These are phyloP conservation scores for Coniochaeta pulveracea DNA, from an alignment of 2,329 filamentous ascomycete genomes.

Conservation along the genomic window DNA sequence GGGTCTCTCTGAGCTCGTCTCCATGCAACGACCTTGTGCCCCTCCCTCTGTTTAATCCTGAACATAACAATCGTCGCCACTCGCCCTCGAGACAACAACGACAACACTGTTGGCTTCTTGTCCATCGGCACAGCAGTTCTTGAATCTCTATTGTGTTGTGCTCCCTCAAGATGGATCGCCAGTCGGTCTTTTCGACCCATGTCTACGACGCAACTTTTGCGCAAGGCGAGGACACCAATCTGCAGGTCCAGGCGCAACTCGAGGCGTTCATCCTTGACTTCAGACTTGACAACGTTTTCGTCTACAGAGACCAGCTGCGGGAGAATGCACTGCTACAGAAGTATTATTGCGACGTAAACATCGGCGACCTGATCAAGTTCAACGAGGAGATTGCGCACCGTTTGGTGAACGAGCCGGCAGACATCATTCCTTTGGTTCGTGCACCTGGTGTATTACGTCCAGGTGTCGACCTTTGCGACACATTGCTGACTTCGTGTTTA, in stretches of 20 bases:
- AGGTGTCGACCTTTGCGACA: conserved; percentile 5
- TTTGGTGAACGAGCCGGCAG: conserved; percentile 78
- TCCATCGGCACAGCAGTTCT: no score
- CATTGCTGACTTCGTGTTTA: conserved; percentile 21
- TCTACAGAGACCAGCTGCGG: conserved; percentile 92
- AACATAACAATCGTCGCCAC: no score
- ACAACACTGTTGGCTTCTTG: background rate
- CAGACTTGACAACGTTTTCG: conserved; percentile 84
- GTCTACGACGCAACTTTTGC: conserved; percentile 61
- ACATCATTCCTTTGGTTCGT: conserved; percentile 90
- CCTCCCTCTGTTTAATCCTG: no score
- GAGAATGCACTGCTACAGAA: conserved; percentile 92
- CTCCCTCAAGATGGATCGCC: conserved; percentile 60
- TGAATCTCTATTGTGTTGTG: background rate
- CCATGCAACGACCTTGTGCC: no score
- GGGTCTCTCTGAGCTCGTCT: no score
- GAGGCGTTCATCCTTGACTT: conserved; percentile 91
- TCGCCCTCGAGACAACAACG: no score
- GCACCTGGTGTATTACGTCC: conserved; percentile 22
- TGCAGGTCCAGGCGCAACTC: conserved; percentile 66
- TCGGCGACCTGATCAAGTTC: conserved; percentile 90
- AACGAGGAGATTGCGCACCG: conserved; percentile 90
- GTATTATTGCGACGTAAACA: conserved; percentile 93
- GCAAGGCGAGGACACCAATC: conserved; percentile 55
- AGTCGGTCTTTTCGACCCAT: conserved; percentile 76